Evolutionary conservation across 768 basidiomycete genomes (phyloP), one percentile per base, ranked within the genome.

Genomic region (Tulasnella sp.): DNA sequence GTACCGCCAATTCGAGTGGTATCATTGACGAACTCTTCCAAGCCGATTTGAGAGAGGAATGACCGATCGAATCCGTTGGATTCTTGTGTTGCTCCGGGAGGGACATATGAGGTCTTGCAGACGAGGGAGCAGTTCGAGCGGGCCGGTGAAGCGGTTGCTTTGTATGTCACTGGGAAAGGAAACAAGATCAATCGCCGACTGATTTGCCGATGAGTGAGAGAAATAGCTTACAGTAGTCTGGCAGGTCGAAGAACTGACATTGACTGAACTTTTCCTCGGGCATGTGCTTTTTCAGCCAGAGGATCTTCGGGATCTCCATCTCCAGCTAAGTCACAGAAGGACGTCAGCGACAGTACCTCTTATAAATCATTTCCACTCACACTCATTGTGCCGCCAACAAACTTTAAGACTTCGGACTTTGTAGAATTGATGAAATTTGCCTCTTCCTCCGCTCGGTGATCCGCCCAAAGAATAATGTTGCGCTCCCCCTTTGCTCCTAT

Each of bases 291-390:
- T 95, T 98, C 52, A 98, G 85, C 97, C 97, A 98, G 35, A 98
- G 87, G 36, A 95, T 90, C 80, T 98, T 98, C 0, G 96, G 96
- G 59, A 98, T 88, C 81, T 98, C 96, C 97, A 98, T 98, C 80
- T 98, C 95, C 52, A 98, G 86, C 92, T 97, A 62, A 9, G 37
- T 29, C 44, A 19, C 32, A 44, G 40, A 32, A 67, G 19, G 69
- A 76, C 52, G 74, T 67, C n/a, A 72, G 29, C 62, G 11, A 64
- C n/a, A 22, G 52, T 12, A 66, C 68, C 59, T 36, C 14, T 29
- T 41, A 52, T 64, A 69, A 52, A 34, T 12, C 5, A 40, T 66
- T 22, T 72, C 81, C 83, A 77, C 82, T 64, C 82, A 92, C 95
- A 78, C 94, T 95, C 90, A 99, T 98, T 41, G 87, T 91, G 62